A percentile compares a stretch with the other conserved stretches of the same genome.
Conservation (phyloP, 371 early-diverging fungal species). For the Mortierella sp. region DNA sequence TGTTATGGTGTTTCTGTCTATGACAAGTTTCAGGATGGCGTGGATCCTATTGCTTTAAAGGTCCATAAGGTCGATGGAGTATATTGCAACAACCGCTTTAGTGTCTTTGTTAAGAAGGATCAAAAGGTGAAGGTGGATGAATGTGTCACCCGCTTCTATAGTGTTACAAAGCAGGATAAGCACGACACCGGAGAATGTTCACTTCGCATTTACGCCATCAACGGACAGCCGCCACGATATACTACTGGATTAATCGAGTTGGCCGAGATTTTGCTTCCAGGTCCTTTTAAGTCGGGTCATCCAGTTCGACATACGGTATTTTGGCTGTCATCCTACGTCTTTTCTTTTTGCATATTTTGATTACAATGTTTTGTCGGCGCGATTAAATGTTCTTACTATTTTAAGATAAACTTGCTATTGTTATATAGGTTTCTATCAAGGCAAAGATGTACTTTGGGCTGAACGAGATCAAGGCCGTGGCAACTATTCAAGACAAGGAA, state of each 20-base stretch:
- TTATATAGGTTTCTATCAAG: conserved; percentile 5
- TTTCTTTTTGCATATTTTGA: not conserved
- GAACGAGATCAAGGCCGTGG: conserved; percentile 26
- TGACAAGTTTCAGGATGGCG: conserved; percentile 6
- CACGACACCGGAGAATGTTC: not conserved
- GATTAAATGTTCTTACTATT: not conserved
- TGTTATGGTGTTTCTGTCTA: conserved; percentile 26
- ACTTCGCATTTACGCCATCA: conserved; percentile 17
- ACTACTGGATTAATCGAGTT: conserved; percentile 10
- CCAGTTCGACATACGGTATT: conserved; percentile 13
- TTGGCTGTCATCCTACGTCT: not conserved
- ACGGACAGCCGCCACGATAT: conserved; percentile 32
- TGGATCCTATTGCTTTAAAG: conserved; percentile 20
- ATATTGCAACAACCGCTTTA: conserved; percentile 15
- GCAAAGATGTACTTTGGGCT: conserved; percentile 31
- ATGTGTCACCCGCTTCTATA: conserved; percentile 6
- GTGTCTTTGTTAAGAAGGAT: conserved; percentile 28
- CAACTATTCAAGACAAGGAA: conserved; percentile 14
- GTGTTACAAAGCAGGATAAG: not conserved
- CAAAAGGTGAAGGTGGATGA: conserved; percentile 33
- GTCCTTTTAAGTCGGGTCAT: conserved; percentile 18
- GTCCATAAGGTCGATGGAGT: not conserved
- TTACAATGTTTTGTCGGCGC: not conserved
- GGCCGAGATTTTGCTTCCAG: conserved; percentile 11
- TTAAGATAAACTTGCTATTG: not conserved